phyloP scores from a whole-genome alignment of 2,329 filamentous ascomycete genomes.

The Diaporthe vaccinii region DNA sequence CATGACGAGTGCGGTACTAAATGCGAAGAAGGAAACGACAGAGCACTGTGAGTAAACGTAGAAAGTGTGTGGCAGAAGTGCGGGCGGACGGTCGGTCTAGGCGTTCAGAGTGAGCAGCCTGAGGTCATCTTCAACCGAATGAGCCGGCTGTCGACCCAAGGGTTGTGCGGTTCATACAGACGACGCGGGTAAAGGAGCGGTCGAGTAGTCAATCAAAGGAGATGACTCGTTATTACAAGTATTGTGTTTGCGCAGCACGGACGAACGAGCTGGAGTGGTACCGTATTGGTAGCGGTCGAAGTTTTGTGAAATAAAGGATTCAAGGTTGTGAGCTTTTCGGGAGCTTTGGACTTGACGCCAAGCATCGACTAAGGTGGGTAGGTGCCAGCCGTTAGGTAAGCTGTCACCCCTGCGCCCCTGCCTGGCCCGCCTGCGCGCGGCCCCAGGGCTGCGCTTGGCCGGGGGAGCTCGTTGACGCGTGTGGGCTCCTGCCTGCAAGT shows the following conservation, averaged over 20 bases:
- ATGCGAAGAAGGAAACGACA: neutral
- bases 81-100: neutral
- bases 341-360: slow-evolving; percentile 7
- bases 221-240: neutral
- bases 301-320: slow-evolving; percentile 6
- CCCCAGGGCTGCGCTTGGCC: slow-evolving; percentile 19
- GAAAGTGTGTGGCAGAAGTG: neutral
- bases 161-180: slow-evolving; percentile 20
- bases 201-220: neutral
- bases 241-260: neutral
- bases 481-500: slow-evolving; percentile 25
- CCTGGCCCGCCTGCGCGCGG: slow-evolving; percentile 10
- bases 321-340: slow-evolving; percentile 24
- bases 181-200: neutral
- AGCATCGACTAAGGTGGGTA: neutral
- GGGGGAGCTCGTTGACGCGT: slow-evolving; percentile 27
- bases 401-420: neutral
- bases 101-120: slow-evolving; percentile 6
- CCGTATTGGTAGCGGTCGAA: neutral
- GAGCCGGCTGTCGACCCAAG: slow-evolving; percentile 27
- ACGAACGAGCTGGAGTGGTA: neutral
- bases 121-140: slow-evolving; percentile 27
- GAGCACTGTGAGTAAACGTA: slow-evolving; percentile 5
- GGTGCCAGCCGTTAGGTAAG: slow-evolving; percentile 19
- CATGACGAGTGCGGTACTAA: slow-evolving; percentile 1